Evolutionary conservation across 805 yeast species (phyloP), one percentile per base, ranked within the genome.

Genomic region (Metschnikowia orientalis): DNA sequence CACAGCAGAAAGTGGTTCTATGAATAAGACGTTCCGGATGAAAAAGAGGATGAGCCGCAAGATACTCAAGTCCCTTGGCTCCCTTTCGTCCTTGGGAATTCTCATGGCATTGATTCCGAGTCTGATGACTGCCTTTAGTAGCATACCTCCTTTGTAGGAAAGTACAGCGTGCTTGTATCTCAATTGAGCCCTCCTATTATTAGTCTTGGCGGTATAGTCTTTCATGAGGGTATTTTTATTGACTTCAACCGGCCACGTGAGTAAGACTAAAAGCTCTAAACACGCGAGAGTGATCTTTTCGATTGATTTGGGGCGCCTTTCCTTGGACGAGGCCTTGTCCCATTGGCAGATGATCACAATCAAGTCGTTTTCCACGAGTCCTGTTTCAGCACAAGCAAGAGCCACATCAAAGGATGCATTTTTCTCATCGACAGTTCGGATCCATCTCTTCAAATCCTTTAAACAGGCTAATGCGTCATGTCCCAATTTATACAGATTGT

Each of bases 401-500:
- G 95, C 95, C 4, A 90, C 96, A 40, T 81, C 87, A 69, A 78
- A 80, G 10, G 79, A 67, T 33, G 75, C 69, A 32, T 75, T 70
- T 26, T 70, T 70, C 36, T 85, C 92, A 56, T 90, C 97, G 28
- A 85, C 89, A 1, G 81, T 68, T 44, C 77, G 78, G 34, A 92
- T 72, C 96, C 97, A 90, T 46, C 83, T 70, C 53, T 86, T 87
- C 41, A 92, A 58, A 58, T 92, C 98, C 46, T 83, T 81, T 19
- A 92, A 59, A 58, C 97, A 87, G 1, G 88, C 88, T 35, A 75
- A 55, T 2, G 95, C 94, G 50, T 90, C 97, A 38, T 81, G 87
- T 8, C 97, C 97, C 3, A 89, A 69, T 39, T 75, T 76, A 50
- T 92, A 92, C 0, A 77, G 77, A 0, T 71, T 67, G 3, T 71